Evolutionary conservation across 2,329 filamentous ascomycete species (phyloP), one percentile per base, ranked within the genome.

Genomic region (Trichoderma sp.): DNA sequence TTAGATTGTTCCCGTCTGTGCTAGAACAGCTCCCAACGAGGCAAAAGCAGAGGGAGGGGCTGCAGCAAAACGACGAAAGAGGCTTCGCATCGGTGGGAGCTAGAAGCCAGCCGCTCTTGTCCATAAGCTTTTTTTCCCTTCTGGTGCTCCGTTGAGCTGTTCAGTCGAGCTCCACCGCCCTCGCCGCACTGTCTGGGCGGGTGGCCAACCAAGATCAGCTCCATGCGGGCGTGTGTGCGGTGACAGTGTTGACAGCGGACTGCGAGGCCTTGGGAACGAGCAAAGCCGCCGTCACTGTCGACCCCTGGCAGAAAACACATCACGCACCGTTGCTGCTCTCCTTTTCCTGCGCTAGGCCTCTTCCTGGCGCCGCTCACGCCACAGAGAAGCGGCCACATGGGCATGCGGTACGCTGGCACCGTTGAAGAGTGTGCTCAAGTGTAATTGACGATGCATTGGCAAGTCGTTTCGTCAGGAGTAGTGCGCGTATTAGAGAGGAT

Each of bases 201-300:
- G 52, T 52, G 65, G 54, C 65, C 56, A 68, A 43, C 65, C 65
- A 54, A 59, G 65, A 32, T 26, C 24, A 68, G 56, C 32, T 68
- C 65, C 65, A 60, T 56, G 56, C 65, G 65, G 65, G 63, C 54
- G 63, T 66, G 63, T 58, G 63, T 59, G 59, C 58, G 34, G 59
- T 63, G 54, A 69, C 59, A 52, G 54, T 59, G 26, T 39, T 59
- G 59, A 68, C 66, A 56, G 58, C 49, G 58, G 58, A 68, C 24
- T 49, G 16, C n/a, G 65, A 59, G 43, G 37, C 37, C 43, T 46
- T 58, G 26, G 39, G 28, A 58, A 32, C 54, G 32, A 34, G 32
- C 32, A 34, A 34, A 60, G 56, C 39, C 39, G 49, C 55, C 55
- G 46, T 60, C 65, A 49, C 28, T 54, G 34, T 54, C 58, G 34